A percentile compares a stretch with the other conserved stretches of the same genome.
These are phyloP conservation scores for Primulina eburnea DNA, from an alignment of 257 asterid genomes.

Conservation along the genomic window DNA sequence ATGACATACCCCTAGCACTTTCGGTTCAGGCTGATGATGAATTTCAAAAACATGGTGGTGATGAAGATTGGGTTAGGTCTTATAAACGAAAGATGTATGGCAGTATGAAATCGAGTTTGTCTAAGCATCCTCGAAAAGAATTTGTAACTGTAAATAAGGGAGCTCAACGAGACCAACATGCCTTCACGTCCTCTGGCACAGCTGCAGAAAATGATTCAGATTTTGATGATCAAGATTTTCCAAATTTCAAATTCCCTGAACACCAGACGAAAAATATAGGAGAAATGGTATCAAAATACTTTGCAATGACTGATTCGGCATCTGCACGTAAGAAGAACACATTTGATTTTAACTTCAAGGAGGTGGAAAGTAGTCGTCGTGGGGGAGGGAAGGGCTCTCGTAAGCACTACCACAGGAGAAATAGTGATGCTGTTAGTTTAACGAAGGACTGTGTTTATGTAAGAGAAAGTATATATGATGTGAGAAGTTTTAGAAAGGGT, in stretches of 20 bases:
- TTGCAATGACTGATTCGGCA: conserved; percentile 50
- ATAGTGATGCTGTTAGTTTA: conserved; percentile 30
- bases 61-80: conserved; percentile 22
- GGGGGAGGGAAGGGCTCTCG: conserved; percentile 32
- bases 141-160: conserved; percentile 14
- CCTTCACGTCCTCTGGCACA: conserved; percentile 32
- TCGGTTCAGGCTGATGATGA: conserved; percentile 77
- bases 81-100: conserved; percentile 25
- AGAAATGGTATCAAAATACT: conserved; percentile 54
- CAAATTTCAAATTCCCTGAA: conserved; percentile 35
- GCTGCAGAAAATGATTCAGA: conserved; percentile 27
- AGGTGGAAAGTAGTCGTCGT: conserved; percentile 30
- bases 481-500: conserved; percentile 68
- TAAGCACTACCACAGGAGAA: conserved; percentile 37
- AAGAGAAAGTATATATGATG: conserved; percentile 77
- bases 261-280: conserved; percentile 40
- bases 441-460: conserved; percentile 70
- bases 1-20: conserved; percentile 48
- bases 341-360: conserved; percentile 44
- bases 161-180: conserved; percentile 28
- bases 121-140: conserved; percentile 18
- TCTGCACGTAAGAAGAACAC: conserved; percentile 40
- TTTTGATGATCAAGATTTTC: conserved; percentile 29
- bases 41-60: conserved; percentile 31
- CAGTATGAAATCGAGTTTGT: conserved; percentile 18